Conservation (phyloP, 345 rosid genomes). For the Salix caprea region DNA sequence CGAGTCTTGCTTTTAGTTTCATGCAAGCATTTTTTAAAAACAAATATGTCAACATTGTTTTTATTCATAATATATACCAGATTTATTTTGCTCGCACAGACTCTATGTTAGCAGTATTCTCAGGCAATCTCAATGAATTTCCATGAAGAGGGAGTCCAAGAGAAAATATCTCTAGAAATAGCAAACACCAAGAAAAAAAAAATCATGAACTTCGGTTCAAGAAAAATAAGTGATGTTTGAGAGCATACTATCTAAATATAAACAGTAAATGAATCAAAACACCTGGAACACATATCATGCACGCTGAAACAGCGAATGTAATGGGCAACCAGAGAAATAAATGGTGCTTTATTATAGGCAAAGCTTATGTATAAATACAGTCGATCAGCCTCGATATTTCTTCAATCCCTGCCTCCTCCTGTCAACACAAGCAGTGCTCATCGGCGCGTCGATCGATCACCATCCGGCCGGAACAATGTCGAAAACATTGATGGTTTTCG, state of each 20-base stretch:
- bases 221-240: too few species aligned
- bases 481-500: not conserved
- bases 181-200: too few species aligned
- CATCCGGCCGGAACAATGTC: not conserved
- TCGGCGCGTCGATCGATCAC: not conserved
- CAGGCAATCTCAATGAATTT: too few species aligned
- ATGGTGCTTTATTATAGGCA: not conserved
- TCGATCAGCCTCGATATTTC: not conserved
- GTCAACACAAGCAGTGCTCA: not conserved
- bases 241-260: too few species aligned
- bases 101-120: too few species aligned
- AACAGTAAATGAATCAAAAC: too few species aligned
- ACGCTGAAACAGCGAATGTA: not conserved
- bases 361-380: not conserved
- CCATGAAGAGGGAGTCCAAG: too few species aligned
- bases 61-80: not conserved
- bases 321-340: not conserved
- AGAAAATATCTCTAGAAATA: too few species aligned
- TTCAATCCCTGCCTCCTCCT: not conserved
- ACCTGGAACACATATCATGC: too few species aligned
- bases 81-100: not conserved
- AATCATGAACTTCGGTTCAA: too few species aligned
- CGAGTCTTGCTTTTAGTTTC: not conserved
- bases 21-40: not conserved
- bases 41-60: not conserved